These are phyloP conservation scores for Solanum chacoense DNA, from an alignment of 305 asterid species.

Conservation along the genomic window DNA sequence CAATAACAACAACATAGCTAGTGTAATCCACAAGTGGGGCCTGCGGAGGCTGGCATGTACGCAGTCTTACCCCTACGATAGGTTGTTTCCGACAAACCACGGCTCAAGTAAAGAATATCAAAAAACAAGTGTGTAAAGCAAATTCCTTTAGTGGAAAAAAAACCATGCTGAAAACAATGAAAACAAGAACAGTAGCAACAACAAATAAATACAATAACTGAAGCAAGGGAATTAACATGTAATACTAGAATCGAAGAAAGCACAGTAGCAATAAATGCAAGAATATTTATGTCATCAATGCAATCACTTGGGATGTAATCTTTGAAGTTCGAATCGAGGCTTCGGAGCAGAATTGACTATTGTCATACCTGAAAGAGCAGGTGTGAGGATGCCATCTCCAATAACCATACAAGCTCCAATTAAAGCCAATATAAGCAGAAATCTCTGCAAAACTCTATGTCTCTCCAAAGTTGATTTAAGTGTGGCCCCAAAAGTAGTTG, in stretches of 20 bases:
- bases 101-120: background rate
- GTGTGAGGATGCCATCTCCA: conserved; percentile 88
- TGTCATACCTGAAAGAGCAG: conserved; percentile 65
- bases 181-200: background rate
- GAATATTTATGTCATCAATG: background rate
- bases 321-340: background rate
- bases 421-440: conserved; percentile 68
- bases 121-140: background rate
- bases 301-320: background rate
- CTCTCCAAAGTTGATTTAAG: conserved; percentile 65
- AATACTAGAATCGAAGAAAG: background rate
- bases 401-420: conserved; percentile 97
- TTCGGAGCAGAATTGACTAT: background rate
- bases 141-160: background rate
- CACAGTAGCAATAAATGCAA: background rate
- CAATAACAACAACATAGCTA: background rate
- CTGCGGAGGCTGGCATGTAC: background rate
- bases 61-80: background rate
- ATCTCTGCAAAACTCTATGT: conserved; percentile 53
- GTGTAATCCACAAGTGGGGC: background rate
- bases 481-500: conserved; percentile 41
- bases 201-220: background rate
- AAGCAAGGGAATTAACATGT: background rate
- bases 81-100: background rate
- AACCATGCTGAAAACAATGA: background rate